Conservation (phyloP, 805 yeast species). For the Kodamaea leandrae region DNA sequence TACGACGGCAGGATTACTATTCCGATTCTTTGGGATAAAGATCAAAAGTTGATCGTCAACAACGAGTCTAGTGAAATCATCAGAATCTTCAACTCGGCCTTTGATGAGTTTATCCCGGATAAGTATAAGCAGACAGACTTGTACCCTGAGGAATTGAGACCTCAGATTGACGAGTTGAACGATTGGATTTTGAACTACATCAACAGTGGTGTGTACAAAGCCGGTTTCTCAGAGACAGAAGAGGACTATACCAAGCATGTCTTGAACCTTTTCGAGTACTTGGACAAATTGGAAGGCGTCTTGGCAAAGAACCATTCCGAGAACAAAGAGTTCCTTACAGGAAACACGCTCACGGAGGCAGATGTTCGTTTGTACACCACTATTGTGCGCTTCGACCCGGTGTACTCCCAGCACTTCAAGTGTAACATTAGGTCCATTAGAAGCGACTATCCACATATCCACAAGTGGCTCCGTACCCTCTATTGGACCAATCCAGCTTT, state of each 20-base stretch:
- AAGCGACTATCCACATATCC: slow-evolving; percentile 70
- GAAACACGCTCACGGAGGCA: slow-evolving; percentile 77
- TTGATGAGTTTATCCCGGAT: slow-evolving; percentile 54
- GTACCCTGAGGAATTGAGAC: slow-evolving; percentile 55
- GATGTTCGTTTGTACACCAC: slow-evolving; percentile 87
- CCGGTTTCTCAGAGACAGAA: slow-evolving; percentile 86
- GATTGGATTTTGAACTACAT: slow-evolving; percentile 82
- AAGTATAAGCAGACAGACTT: slow-evolving; percentile 53
- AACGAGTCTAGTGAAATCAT: slow-evolving; percentile 91
- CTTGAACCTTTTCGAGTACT: slow-evolving; percentile 55
- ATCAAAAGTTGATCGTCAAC: slow-evolving; percentile 78
- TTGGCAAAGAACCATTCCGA: slow-evolving; percentile 44
- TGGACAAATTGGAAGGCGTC: slow-evolving; percentile 70
- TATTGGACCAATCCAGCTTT: slow-evolving; percentile 79
- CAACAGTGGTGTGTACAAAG: slow-evolving; percentile 90
- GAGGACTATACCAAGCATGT: slow-evolving; percentile 76
- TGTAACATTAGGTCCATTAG: slow-evolving; percentile 84
- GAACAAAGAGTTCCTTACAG: slow-evolving; percentile 44
- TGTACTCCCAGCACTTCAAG: slow-evolving; percentile 93
- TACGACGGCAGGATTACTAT: slow-evolving; percentile 89
- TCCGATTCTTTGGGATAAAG: slow-evolving; percentile 90
- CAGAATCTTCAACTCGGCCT: slow-evolving; percentile 76
- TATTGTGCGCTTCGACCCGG: slow-evolving; percentile 86
- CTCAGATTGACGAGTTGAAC: slow-evolving; percentile 72
- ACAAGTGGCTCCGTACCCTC: slow-evolving; percentile 76